Evolutionary conservation across 73 alveolate species (phyloP), one percentile per base, ranked within the genome.

Genomic region (Paramecium octaurelia): DNA sequence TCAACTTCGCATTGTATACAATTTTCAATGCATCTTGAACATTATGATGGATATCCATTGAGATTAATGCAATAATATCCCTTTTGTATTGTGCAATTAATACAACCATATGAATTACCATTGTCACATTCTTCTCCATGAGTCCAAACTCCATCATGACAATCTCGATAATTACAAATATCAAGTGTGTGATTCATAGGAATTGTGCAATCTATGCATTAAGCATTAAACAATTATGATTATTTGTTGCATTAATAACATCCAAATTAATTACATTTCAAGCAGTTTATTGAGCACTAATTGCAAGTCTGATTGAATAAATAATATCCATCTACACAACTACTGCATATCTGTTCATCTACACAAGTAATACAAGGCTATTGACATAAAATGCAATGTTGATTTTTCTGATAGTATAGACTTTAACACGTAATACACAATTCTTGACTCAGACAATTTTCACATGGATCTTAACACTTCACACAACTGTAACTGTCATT

Each of bases 31-130:
- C 88, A 75, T 21, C 38, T 34, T 34, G 8, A 35, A 44, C 88
- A 75, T 31, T 31, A 16, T 3, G 88, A 75, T 34, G 88, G 88
- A 2, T 75, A 75, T 31, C 42, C 60, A 9, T 5, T 3, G 4
- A 3, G 4, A 35, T 75, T 75, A 14, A 20, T 36, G 5, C 88
- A 75, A 21, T 14, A 34, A 10, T 75, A 75, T 2, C 59, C 88
- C 29, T 2, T 21, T 31, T 75, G 4, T 14, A 75, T 34, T 6
- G n/a, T 34, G 3, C 88, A 75, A 75, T 75, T 36, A 75, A 24
- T 75, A 20, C 88, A 75, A 4, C 88, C 88, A 75, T 34, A 36
- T 10, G 8, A 31, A 75, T 75, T 75, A 21, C 88, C 88, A 75
- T 75, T 44, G 16, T 75, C 88, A 35, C 88, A 75, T 36, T 75